Evolutionary conservation across 768 basidiomycete genomes (phyloP).

Genomic region (Thelephora aurantiotincta): DNA sequence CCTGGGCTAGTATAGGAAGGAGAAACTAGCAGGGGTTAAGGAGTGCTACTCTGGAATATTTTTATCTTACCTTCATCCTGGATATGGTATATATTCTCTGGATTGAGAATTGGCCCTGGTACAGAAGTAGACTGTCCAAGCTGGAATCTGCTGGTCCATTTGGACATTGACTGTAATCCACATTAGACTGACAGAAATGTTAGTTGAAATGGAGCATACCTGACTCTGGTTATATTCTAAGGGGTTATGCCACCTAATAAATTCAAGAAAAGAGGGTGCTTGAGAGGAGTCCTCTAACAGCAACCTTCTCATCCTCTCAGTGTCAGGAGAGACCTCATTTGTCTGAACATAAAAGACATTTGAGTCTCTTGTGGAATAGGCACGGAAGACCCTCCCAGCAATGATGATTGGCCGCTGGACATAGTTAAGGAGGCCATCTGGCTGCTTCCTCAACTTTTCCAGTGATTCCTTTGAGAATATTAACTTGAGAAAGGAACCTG

Average conservation of each 20-base stretch:
- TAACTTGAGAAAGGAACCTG: constrained; percentile 39
- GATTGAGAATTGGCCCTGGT: constrained; percentile 32
- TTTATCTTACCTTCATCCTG: constrained; percentile 34
- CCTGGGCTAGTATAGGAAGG: constrained; percentile 7
- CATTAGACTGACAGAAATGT: neutral
- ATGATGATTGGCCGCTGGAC: constrained; percentile 38
- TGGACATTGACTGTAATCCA: constrained; percentile 36
- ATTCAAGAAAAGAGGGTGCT: constrained; percentile 25
- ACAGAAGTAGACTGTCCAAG: constrained; percentile 52
- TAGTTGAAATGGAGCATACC: constrained; percentile 19
- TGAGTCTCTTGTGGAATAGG: constrained; percentile 47
- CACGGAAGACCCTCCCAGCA: constrained; percentile 37
- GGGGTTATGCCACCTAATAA: constrained; percentile 43
- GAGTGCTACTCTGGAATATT: neutral
- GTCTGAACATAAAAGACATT: constrained; percentile 42
- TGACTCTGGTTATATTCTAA: constrained; percentile 31
- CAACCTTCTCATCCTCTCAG: neutral
- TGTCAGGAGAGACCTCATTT: constrained; percentile 23
- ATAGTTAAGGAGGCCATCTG: constrained; percentile 19
- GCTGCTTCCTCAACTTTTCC: constrained; percentile 15
- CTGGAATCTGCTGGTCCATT: constrained; percentile 50
- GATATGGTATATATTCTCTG: constrained; percentile 22
- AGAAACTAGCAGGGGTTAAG: constrained; percentile 12
- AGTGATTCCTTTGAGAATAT: constrained; percentile 24
- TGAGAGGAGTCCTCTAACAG: neutral